These are phyloP conservation scores for Medicago ruthenica DNA, from an alignment of 306 rosid genomes.

Conservation along the genomic window DNA sequence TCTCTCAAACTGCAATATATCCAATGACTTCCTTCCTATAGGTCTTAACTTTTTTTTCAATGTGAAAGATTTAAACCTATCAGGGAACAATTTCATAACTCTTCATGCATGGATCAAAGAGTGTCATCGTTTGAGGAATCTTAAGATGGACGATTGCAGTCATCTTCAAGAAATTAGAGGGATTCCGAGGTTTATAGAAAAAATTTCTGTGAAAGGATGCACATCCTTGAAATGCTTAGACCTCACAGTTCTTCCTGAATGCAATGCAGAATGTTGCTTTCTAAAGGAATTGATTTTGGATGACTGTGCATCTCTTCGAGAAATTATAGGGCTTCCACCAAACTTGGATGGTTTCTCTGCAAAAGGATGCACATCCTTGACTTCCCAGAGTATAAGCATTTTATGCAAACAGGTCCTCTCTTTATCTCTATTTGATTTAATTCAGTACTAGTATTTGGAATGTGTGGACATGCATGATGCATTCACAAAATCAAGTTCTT, in stretches of 20 bases:
- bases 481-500: neutral
- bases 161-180: neutral
- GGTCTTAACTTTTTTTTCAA: conserved; percentile 4
- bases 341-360: conserved; percentile 2
- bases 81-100: conserved; percentile 25
- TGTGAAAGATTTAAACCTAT: conserved; percentile 13
- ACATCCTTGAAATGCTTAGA: neutral
- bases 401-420: conserved; percentile 16
- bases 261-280: neutral
- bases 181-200: neutral
- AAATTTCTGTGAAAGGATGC: neutral
- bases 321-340: neutral
- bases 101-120: neutral
- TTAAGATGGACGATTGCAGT: neutral
- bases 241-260: neutral
- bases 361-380: neutral
- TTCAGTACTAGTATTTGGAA: no score
- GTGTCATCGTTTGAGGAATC: neutral
- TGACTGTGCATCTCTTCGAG: neutral
- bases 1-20: neutral
- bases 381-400: neutral
- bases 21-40: neutral
- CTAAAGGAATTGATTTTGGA: conserved; percentile 13
- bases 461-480: no score
- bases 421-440: neutral